Conservation (phyloP, 306 rosid species). For the Abrus precatorius region DNA sequence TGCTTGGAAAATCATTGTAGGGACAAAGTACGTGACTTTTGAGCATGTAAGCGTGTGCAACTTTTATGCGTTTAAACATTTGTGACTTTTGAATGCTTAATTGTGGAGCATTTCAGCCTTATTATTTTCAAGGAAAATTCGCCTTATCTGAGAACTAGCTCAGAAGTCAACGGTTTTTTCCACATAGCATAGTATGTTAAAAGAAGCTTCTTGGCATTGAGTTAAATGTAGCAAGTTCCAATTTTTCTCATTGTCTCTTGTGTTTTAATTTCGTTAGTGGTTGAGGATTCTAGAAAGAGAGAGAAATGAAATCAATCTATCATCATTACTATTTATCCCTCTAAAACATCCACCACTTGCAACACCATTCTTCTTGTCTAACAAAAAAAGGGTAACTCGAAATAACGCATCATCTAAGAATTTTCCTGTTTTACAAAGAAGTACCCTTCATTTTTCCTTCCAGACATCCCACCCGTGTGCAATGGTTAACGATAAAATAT, state of each 20-base stretch:
- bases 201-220: slow-evolving; percentile 31
- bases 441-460: background rate
- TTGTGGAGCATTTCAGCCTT: background rate
- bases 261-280: too few relatives aligned
- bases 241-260: too few relatives aligned
- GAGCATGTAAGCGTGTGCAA: background rate
- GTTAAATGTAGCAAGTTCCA: too few relatives aligned
- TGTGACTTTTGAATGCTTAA: too few relatives aligned
- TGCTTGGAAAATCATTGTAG: slow-evolving; percentile 8
- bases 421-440: background rate
- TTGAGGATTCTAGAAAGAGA: background rate
- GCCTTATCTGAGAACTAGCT: background rate
- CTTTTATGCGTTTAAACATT: too few relatives aligned
- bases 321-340: background rate
- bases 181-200: background rate
- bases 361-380: background rate
- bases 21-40: slow-evolving; percentile 12
- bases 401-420: background rate
- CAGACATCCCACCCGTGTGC: background rate
- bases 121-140: slow-evolving; percentile 47
- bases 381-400: background rate
- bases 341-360: background rate
- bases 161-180: background rate
- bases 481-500: background rate
- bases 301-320: background rate